Conservation (phyloP, 345 rosid genomes). For the Citrus unshiu region DNA sequence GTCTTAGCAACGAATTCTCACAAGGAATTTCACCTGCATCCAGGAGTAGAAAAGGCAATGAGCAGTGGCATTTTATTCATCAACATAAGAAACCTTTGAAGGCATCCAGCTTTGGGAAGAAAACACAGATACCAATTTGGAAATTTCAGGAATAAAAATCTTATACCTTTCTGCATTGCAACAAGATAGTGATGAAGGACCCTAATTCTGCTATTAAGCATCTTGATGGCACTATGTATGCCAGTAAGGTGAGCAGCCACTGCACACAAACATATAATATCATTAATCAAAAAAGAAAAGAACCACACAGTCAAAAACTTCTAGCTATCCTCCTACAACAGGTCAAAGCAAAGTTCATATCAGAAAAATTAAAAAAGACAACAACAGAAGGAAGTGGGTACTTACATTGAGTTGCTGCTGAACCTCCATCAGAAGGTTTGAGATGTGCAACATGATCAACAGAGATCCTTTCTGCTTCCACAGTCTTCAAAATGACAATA, state of each 20-base stretch:
- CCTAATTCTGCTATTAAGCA: slow-evolving; percentile 90
- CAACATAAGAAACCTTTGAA: neutral
- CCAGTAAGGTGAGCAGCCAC: slow-evolving; percentile 99
- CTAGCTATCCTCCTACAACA: neutral
- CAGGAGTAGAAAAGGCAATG: slow-evolving; percentile 5
- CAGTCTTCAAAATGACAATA: slow-evolving; percentile 50
- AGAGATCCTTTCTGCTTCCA: slow-evolving; percentile 94
- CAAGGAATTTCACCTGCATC: slow-evolving; percentile 82
- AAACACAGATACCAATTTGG: neutral
- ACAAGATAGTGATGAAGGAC: slow-evolving; percentile 89
- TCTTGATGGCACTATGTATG: slow-evolving; percentile 97
- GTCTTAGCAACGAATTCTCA: slow-evolving; percentile 90
- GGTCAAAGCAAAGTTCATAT: neutral
- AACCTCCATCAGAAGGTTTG: slow-evolving; percentile 96
- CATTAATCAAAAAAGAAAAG: slow-evolving; percentile 1
- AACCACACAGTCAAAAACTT: neutral
- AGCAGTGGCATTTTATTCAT: neutral
- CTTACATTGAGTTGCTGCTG: slow-evolving; percentile 93
- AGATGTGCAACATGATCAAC: slow-evolving; percentile 99
- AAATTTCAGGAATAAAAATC: neutral
- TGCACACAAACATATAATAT: slow-evolving; percentile 25
- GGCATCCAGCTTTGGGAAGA: neutral
- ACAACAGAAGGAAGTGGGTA: neutral
- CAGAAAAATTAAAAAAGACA: neutral
- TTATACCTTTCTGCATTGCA: slow-evolving; percentile 86